A percentile compares a stretch with the other conserved stretches of the same genome.
Conservation (phyloP, 345 rosid genomes). For the Corchorus olitorius region DNA sequence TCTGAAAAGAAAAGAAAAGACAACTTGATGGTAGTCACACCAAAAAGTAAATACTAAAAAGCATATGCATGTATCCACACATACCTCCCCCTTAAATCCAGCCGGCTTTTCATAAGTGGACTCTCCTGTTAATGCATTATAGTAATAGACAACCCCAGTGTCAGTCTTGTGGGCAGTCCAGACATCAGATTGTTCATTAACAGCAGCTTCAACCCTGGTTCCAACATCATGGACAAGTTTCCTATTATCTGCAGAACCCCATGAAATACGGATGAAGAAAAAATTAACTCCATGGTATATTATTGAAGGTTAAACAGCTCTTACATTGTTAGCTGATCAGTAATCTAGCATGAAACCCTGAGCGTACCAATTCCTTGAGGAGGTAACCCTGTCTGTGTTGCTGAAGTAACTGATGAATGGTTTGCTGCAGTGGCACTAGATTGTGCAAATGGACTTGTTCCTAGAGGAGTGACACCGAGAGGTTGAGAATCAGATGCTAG, state of each 20-base stretch:
- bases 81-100: slow-evolving; percentile 80
- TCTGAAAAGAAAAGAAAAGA: neutral
- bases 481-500: slow-evolving; percentile 64
- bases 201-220: slow-evolving; percentile 35
- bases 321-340: slow-evolving; percentile 57
- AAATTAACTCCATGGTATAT: slow-evolving; percentile 35
- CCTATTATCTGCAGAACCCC: slow-evolving; percentile 57
- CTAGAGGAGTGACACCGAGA: slow-evolving; percentile 54
- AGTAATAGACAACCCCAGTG: slow-evolving; percentile 76
- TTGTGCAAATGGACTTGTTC: slow-evolving; percentile 40
- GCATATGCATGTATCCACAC: slow-evolving; percentile 25
- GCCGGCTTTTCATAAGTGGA: slow-evolving; percentile 90
- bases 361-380: slow-evolving; percentile 84
- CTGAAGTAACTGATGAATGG: slow-evolving; percentile 43
- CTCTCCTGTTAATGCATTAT: slow-evolving; percentile 82
- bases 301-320: slow-evolving; percentile 56
- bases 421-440: slow-evolving; percentile 43
- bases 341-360: slow-evolving; percentile 71
- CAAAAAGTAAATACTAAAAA: slow-evolving; percentile 5
- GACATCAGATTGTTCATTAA: slow-evolving; percentile 51
- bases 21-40: neutral
- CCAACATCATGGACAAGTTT: slow-evolving; percentile 41
- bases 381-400: slow-evolving; percentile 48
- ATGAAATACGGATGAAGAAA: slow-evolving; percentile 36
- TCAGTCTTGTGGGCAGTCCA: slow-evolving; percentile 98